Evolutionary conservation across 176 grass and related monocot species (phyloP).

Genomic region (Rhynchospora pubera): DNA sequence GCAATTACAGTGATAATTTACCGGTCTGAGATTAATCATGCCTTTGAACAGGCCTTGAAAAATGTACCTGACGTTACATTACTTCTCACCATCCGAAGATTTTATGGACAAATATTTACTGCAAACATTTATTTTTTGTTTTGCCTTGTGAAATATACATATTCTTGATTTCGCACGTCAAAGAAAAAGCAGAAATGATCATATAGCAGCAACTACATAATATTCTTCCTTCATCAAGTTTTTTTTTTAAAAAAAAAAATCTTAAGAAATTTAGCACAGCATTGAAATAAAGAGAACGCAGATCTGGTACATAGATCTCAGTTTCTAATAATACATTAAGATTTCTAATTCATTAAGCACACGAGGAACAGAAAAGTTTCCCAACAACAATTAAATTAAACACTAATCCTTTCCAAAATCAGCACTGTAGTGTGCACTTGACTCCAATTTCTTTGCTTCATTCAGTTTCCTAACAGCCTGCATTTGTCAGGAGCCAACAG

Average conservation of each 20-base stretch:
- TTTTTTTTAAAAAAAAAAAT: background rate
- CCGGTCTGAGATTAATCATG: too few relatives aligned
- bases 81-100: too few relatives aligned
- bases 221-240: background rate
- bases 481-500: background rate
- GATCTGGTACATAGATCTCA: background rate
- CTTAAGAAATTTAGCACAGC: background rate
- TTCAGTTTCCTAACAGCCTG: conserved; percentile 87
- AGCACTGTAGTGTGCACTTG: conserved; percentile 64
- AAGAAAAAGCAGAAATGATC: background rate
- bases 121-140: background rate
- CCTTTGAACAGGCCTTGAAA: too few relatives aligned
- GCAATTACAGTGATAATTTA: too few relatives aligned
- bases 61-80: too few relatives aligned
- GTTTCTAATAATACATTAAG: conserved; percentile 3
- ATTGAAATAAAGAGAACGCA: background rate
- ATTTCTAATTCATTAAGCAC: background rate
- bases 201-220: background rate
- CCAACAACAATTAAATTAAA: background rate
- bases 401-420: conserved; percentile 77
- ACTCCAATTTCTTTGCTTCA: conserved; percentile 89
- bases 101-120: background rate
- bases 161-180: background rate
- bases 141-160: background rate
- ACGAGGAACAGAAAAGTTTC: background rate